Conservation (phyloP, 352 stramenopile species). For the Globisporangium paddicum region DNA sequence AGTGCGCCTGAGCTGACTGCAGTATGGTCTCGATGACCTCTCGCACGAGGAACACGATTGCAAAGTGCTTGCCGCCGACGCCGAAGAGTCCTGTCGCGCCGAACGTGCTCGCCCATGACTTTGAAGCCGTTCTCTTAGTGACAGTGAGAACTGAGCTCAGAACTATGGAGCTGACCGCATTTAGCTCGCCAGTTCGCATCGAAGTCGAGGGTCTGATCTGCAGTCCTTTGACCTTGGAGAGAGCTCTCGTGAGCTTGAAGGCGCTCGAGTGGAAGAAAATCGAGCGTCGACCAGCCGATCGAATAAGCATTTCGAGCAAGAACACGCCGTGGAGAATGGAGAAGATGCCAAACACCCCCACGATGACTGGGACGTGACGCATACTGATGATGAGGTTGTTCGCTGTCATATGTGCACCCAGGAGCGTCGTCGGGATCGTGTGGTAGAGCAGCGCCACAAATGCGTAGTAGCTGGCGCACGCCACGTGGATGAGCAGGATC, state of each 20-base stretch:
- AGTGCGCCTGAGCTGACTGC: neutral
- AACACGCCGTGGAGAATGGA: neutral
- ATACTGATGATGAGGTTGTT: neutral
- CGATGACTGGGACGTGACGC: neutral
- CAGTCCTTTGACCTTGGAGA: neutral
- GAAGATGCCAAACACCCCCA: neutral
- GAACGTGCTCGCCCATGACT: neutral
- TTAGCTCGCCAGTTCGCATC: neutral
- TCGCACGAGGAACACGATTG: neutral
- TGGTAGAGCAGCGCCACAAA: neutral
- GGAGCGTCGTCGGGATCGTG: neutral
- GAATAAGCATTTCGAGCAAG: neutral
- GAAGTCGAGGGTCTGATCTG: neutral
- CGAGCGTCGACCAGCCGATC: neutral
- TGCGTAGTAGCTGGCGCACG: neutral
- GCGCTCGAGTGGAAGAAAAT: neutral
- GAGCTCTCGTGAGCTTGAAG: neutral
- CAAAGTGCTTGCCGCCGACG: constrained; percentile 1
- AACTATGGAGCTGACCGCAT: neutral
- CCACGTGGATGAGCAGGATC: neutral
- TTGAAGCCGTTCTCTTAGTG: neutral
- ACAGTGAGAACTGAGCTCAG: neutral
- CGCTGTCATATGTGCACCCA: neutral
- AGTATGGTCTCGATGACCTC: neutral
- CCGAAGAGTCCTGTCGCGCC: neutral